Evolutionary conservation across 2,329 filamentous ascomycete species (phyloP).

Genomic region (Remersonia thermophila): DNA sequence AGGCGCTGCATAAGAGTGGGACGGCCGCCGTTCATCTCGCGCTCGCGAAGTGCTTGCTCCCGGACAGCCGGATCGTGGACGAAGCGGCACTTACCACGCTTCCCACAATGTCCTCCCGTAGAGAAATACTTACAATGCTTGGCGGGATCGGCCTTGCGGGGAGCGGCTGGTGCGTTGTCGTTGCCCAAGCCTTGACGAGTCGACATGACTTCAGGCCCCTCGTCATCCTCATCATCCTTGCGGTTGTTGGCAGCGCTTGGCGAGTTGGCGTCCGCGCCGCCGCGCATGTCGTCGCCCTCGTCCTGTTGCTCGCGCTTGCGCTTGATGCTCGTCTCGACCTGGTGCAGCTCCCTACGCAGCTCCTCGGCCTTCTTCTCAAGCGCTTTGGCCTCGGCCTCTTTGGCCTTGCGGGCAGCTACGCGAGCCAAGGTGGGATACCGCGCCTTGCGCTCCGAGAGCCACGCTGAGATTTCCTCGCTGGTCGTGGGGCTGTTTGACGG

Average conservation of each 20-base stretch:
- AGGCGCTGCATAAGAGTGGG: constrained; percentile 55
- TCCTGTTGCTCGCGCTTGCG: constrained; percentile 56
- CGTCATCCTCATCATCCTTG: constrained; percentile 35
- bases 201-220: constrained; percentile 46
- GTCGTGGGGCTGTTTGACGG: constrained; percentile 31
- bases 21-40: constrained; percentile 51
- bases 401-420: constrained; percentile 50
- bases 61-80: constrained; percentile 53
- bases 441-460: constrained; percentile 68
- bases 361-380: constrained; percentile 47
- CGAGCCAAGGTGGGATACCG: constrained; percentile 70
- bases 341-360: constrained; percentile 51
- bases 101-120: constrained; percentile 55
- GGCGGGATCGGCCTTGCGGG: constrained; percentile 47
- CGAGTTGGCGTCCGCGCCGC: constrained; percentile 29
- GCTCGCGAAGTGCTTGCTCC: constrained; percentile 50
- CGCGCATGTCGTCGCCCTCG: constrained; percentile 53
- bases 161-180: constrained; percentile 30
- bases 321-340: constrained; percentile 58
- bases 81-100: constrained; percentile 66
- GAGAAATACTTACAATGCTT: constrained; percentile 62
- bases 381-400: constrained; percentile 42
- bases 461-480: constrained; percentile 58
- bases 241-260: no score
- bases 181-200: constrained; percentile 29